These are phyloP conservation scores for Leucosporidium creatinivorum DNA, from an alignment of 768 basidiomycete genomes.

Conservation along the genomic window DNA sequence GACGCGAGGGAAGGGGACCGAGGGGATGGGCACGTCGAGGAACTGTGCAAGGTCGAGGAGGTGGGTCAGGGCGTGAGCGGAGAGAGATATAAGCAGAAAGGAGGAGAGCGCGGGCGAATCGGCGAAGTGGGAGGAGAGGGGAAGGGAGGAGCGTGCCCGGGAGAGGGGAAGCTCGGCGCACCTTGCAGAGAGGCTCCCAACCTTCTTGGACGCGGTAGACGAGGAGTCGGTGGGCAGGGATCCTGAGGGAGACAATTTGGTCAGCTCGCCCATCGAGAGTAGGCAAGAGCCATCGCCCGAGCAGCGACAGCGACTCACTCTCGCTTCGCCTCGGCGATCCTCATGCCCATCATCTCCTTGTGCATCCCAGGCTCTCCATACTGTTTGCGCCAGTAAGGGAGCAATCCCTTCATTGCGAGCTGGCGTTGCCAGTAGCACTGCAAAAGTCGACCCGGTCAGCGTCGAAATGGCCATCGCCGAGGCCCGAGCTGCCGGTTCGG, in stretches of 20 bases:
- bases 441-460: background rate
- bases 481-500: too few species aligned
- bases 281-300: background rate
- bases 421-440: background rate
- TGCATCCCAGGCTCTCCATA: background rate
- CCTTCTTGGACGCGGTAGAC: background rate
- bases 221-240: background rate
- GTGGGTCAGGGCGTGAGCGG: too few species aligned
- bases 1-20: background rate
- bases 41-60: background rate
- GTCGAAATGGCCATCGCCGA: background rate
- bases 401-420: background rate
- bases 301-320: background rate
- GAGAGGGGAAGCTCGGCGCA: background rate
- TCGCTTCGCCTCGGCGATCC: background rate
- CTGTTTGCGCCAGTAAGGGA: background rate
- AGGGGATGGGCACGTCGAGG: background rate
- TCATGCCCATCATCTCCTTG: background rate
- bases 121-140: background rate
- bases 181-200: background rate
- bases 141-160: too few species aligned
- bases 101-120: background rate
- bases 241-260: background rate
- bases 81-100: background rate
- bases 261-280: background rate